Percentiles rank a stretch among this genome's conserved stretches.
Evolutionary conservation across 495 filamentous ascomycete species (phyloP).

Genomic region (Penicillium mononematosum): DNA sequence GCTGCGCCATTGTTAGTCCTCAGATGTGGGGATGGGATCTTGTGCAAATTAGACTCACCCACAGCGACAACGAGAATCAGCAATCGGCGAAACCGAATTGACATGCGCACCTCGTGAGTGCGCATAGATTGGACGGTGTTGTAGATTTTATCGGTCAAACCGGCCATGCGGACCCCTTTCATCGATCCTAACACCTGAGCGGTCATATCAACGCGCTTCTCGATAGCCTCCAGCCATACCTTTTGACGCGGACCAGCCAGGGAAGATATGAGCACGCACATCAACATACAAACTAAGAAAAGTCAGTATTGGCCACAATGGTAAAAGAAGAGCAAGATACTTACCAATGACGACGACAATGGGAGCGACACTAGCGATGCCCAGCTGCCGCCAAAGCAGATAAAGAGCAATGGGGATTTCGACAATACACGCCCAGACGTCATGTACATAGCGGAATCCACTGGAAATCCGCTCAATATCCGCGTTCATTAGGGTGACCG

Average conservation of each 20-base stretch:
- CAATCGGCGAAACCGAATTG: background rate
- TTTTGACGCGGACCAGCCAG: conserved; percentile 9
- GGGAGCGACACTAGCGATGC: conserved; percentile 41
- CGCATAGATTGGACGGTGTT: conserved; percentile 3
- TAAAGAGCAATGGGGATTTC: conserved; percentile 53
- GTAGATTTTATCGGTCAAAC: conserved; percentile 24
- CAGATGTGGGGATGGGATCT: too few relatives aligned
- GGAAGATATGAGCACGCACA: conserved; percentile 9
- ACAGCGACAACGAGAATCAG: conserved; percentile 5
- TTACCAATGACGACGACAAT: conserved; percentile 41
- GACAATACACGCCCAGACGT: conserved; percentile 50
- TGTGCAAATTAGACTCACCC: too few relatives aligned
- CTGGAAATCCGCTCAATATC: conserved; percentile 46
- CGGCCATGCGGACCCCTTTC: conserved; percentile 56
- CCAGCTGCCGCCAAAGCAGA: conserved; percentile 50
- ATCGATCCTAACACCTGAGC: conserved; percentile 46
- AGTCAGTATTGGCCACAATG: background rate
- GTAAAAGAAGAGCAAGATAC: conserved; percentile 14
- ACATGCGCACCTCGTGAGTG: background rate
- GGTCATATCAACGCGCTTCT: conserved; percentile 48
- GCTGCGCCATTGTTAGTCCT: too few relatives aligned
- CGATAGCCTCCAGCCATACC: conserved; percentile 49
- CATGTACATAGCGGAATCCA: conserved; percentile 42
- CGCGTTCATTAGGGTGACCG: conserved; percentile 56
- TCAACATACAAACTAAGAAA: conserved; percentile 6